Conservation (phyloP, 352 stramenopile species). For the Globisporangium yorkense region DNA sequence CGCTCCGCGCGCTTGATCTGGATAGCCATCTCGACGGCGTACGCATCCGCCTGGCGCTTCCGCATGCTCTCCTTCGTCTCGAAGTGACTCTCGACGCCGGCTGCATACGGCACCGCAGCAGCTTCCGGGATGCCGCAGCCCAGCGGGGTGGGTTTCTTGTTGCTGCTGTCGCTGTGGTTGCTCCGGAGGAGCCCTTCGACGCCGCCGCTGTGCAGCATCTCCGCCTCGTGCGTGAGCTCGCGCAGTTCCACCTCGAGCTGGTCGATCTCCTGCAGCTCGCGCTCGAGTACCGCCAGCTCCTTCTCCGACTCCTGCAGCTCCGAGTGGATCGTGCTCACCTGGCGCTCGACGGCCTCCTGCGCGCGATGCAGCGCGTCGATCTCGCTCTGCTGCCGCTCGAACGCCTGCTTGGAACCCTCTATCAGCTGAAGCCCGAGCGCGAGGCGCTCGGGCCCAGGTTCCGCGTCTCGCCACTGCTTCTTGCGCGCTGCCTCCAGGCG, state of each 20-base stretch:
- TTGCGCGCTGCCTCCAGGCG: slow-evolving; percentile 55
- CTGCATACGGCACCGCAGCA: slow-evolving; percentile 28
- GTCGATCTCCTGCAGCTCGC: slow-evolving; percentile 90
- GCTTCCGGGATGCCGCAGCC: slow-evolving; percentile 44
- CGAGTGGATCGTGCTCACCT: slow-evolving; percentile 87
- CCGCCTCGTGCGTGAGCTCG: slow-evolving; percentile 89
- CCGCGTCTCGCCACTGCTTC: slow-evolving; percentile 83
- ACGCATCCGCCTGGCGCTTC: slow-evolving; percentile 71
- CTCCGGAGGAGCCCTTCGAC: slow-evolving; percentile 45
- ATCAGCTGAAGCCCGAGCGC: slow-evolving; percentile 89
- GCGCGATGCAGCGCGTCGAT: slow-evolving; percentile 89
- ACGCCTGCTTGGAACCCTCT: slow-evolving; percentile 90
- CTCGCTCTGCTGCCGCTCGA: slow-evolving; percentile 89
- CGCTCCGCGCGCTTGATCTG: slow-evolving; percentile 90
- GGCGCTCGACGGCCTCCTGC: slow-evolving; percentile 84
- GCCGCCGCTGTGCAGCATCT: slow-evolving; percentile 66
- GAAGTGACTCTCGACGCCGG: slow-evolving; percentile 38
- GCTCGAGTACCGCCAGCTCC: slow-evolving; percentile 87
- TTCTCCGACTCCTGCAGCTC: slow-evolving; percentile 89
- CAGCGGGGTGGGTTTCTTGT: slow-evolving; percentile 24
- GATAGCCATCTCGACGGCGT: slow-evolving; percentile 90
- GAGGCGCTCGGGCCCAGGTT: slow-evolving; percentile 85
- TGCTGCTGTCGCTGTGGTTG: slow-evolving; percentile 7
- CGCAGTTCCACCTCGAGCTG: slow-evolving; percentile 88
- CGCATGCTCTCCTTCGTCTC: slow-evolving; percentile 39